Base-by-base conservation (phyloP, 129 eudicot genomes). In the Lonicera japonica region DNA sequence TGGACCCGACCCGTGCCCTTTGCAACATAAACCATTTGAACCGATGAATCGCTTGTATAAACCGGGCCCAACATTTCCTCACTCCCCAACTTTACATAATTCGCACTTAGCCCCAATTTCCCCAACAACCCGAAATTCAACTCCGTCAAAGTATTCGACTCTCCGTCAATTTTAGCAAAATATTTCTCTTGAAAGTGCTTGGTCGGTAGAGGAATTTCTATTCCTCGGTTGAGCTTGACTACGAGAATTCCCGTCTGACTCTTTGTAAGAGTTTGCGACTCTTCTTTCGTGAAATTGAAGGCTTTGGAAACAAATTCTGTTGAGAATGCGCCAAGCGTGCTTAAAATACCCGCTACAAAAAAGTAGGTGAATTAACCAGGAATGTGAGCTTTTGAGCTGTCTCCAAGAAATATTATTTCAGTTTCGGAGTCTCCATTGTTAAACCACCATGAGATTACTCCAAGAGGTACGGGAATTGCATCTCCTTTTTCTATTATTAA, bases 401-500 rank as follows among this genome's bases (percentile, higher is more conserved):
- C 83, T 20, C 94, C 88, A 15, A 82, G 40, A 79, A 86, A 86
- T 24, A 79, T 39, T 0, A 79, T 40, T 53, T 16, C 25, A 5
- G 52, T 14, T 5, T 82, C 88, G 0, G 73, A 56, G 67, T 82
- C 79, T 16, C 76, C 88, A 3, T 62, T 59, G 43, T 86, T 86
- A 68, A 65, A 86, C 86, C 88, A 86, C 94, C 94, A 86, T 11
- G 94, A 79, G 16, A 75, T 67, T 0, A 22, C 59, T 4, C 86
- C 87, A 8, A 58, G 18, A n/a, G 75, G 67, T 24, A 86, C 51
- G 12, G 88, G 83, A 14, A 86, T 21, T 9, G 61, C 86, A 45
- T 86, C 88, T 29, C 88, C 94, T 40, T 82, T 61, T 53, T 86
- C 78, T 46, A 77, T 45, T 58, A 66, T 16, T 1, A 81, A 2